Conservation (phyloP, 2,329 filamentous ascomycete genomes). For the Hortaea werneckii region DNA sequence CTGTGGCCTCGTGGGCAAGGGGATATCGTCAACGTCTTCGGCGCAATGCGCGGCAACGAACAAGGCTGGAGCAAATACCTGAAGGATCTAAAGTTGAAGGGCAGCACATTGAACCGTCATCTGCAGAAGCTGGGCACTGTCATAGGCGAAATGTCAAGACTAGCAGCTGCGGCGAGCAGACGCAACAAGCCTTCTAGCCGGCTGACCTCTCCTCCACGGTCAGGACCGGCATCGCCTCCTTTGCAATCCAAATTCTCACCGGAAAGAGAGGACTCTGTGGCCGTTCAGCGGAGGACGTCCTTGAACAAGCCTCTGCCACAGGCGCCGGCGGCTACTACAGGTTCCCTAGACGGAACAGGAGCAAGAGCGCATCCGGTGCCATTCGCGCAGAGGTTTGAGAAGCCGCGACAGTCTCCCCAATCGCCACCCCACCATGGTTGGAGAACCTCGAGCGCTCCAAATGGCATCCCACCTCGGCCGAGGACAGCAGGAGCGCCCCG, state of each 20-base stretch:
- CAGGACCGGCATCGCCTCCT: conserved; percentile 3
- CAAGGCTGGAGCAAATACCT: conserved; percentile 83
- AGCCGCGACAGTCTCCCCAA: conserved; percentile 4
- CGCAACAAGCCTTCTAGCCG: conserved; percentile 38
- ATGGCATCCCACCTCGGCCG: conserved; percentile 4
- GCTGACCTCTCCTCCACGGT: conserved; percentile 6
- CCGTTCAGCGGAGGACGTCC: neutral
- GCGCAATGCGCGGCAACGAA: conserved; percentile 85
- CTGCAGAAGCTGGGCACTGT: conserved; percentile 66
- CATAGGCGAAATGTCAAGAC: conserved; percentile 74
- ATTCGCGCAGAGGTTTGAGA: conserved; percentile 7
- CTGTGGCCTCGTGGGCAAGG: conserved; percentile 46
- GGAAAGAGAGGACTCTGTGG: neutral
- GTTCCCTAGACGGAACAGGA: conserved; percentile 4
- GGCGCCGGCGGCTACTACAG: conserved; percentile 11
- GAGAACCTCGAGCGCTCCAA: neutral
- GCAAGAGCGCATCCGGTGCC: conserved; percentile 8
- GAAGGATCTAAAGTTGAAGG: conserved; percentile 62
- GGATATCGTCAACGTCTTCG: conserved; percentile 63
- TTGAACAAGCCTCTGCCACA: conserved; percentile 18
- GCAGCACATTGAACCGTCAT: conserved; percentile 57
- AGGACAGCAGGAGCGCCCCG: conserved; percentile 7
- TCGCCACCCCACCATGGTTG: neutral
- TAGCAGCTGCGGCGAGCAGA: conserved; percentile 73
- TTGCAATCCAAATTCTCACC: conserved; percentile 12